These are phyloP conservation scores for Onygena corvina DNA, from an alignment of 2,329 filamentous ascomycete genomes.

Conservation along the genomic window DNA sequence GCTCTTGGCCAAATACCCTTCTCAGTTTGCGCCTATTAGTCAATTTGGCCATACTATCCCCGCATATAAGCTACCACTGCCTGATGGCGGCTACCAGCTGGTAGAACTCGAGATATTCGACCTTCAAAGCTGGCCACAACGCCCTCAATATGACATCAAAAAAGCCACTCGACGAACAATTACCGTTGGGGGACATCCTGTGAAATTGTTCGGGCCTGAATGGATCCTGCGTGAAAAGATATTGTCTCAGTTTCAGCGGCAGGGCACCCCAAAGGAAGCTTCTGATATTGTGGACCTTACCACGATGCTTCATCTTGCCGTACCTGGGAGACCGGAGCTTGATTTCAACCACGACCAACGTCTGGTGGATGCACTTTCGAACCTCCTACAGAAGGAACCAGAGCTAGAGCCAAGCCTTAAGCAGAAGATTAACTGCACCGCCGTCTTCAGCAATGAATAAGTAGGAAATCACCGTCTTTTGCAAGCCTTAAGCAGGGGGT, in stretches of 20 bases:
- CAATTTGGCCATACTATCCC: slow-evolving; percentile 14
- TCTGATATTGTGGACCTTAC: slow-evolving; percentile 15
- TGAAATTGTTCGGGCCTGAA: slow-evolving; percentile 8
- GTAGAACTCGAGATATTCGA: slow-evolving; percentile 14
- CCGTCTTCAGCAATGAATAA: slow-evolving; percentile 11
- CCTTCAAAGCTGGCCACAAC: slow-evolving; percentile 14
- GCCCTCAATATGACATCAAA: slow-evolving; percentile 16
- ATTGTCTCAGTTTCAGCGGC: slow-evolving; percentile 16
- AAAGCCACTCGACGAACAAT: slow-evolving; percentile 10
- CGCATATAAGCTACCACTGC: slow-evolving; percentile 10
- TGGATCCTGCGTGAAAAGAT: slow-evolving; percentile 16
- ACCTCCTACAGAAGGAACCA: slow-evolving; percentile 15
- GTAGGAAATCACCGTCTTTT: too few species aligned
- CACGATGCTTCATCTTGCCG: slow-evolving; percentile 9
- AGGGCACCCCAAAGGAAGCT: slow-evolving; percentile 14
- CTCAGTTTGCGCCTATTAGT: slow-evolving; percentile 10
- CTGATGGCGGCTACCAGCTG: slow-evolving; percentile 6
- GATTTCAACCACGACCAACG: slow-evolving; percentile 16
- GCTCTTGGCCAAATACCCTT: slow-evolving; percentile 10
- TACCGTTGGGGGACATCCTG: slow-evolving; percentile 11
- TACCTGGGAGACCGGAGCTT: slow-evolving; percentile 14
- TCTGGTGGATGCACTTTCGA: slow-evolving; percentile 13
- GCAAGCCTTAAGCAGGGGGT: too few species aligned
- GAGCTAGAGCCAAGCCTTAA: slow-evolving; percentile 13
- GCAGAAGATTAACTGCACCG: slow-evolving; percentile 16